Evolutionary conservation across 1,284 basidiomycete species (phyloP).

Genomic region (Ganoderma leucocontextum): DNA sequence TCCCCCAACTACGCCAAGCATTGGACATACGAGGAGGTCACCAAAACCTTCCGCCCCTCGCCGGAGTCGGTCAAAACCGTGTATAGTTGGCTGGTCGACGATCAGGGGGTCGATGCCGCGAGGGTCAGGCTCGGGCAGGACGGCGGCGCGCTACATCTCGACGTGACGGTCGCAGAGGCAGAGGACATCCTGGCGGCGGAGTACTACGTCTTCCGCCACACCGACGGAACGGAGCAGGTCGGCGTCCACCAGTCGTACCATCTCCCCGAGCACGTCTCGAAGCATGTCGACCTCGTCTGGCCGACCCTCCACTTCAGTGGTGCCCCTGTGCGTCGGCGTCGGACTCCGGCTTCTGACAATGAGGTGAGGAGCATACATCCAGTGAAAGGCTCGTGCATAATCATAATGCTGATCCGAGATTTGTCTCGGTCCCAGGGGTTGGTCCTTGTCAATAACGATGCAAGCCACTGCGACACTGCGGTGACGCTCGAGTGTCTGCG

Average conservation of each 20-base stretch:
- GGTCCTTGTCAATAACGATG: conserved; percentile 22
- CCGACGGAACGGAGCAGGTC: conserved; percentile 44
- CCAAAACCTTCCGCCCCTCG: conserved; percentile 51
- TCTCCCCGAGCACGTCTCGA: conserved; percentile 52
- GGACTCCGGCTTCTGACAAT: background rate
- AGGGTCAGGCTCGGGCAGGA: conserved; percentile 34
- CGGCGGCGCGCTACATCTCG: conserved; percentile 51
- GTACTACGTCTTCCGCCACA: conserved; percentile 54
- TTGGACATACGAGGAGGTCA: conserved; percentile 48
- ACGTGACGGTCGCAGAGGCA: conserved; percentile 53
- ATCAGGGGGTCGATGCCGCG: conserved; percentile 41
- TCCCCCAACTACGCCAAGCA: conserved; percentile 52
- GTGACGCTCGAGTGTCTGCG: conserved; percentile 63
- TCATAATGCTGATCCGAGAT: conserved; percentile 47
- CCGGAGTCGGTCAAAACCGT: conserved; percentile 51
- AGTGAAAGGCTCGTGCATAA: conserved; percentile 44
- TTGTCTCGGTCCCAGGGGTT: conserved; percentile 42
- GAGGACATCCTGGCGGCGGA: conserved; percentile 53
- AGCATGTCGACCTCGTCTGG: conserved; percentile 56
- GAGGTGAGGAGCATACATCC: background rate
- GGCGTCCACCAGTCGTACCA: conserved; percentile 52
- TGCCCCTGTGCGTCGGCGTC: background rate
- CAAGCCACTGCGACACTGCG: conserved; percentile 44
- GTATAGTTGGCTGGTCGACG: conserved; percentile 47
- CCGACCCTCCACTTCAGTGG: conserved; percentile 55